Evolutionary conservation across 2,329 filamentous ascomycete genomes (phyloP), one percentile per base, ranked within the genome.

Genomic region (Pseudogymnoascus sp.): DNA sequence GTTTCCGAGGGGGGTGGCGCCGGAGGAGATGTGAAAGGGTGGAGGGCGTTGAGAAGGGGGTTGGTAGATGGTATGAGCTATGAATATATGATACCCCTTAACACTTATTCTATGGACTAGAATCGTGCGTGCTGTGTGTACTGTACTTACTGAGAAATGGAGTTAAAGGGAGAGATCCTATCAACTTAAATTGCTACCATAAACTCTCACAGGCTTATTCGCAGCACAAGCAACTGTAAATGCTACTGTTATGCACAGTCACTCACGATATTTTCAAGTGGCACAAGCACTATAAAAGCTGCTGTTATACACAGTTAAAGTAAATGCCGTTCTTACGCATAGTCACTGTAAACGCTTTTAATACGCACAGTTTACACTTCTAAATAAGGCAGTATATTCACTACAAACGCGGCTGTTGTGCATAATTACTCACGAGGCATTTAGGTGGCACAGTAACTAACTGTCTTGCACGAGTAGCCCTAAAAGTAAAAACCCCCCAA

Each of bases 1-100:
- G 10, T 73, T 75, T 35, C 82, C 82, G 5, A 65, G 61, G 63
- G 64, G 47, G 11, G 61, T 63, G 37, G 35, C 38, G 18, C 35
- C 59, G 21, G 59, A 60, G 59, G 25, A 40, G 18, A 60, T 60
- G 59, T 56, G 16, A 56, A 2, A 12, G 21, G 16, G 10, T 14
- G 0, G 18, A 11, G 18, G 18, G 1, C 5, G 18, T 47, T 23
- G 11, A 3, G 40, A 25, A 5, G 16, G 50, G 50, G n/a, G 8
- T 18, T 56, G 28, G 28, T 56, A 56, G 50, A 56, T 33, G 50
- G 28, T 53, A 56, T 56, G 50, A 56, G 50, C 50, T 33, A 56
- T 56, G 50, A 33, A 56, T 56, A 56, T 56, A 56, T 56, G 28
- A 56, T 56, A 56, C 50, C 50, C 50, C 10, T 33, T 33, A 56